phyloP scores from a whole-genome alignment of 352 stramenopile genomes.

The Elongisporangium undulatum region DNA sequence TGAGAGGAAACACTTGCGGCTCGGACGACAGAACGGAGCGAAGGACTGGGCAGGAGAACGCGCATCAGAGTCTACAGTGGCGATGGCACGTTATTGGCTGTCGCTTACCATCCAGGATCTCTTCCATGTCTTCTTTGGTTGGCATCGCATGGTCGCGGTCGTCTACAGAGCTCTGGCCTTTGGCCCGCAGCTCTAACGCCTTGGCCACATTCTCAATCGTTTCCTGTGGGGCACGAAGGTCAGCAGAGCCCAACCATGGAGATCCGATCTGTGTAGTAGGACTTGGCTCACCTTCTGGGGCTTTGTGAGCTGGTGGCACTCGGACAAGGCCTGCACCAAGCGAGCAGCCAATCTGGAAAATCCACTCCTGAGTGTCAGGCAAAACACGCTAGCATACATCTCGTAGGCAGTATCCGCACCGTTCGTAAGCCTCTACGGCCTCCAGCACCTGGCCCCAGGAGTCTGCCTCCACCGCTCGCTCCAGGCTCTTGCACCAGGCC shows the following conservation, averaged over 20 bases:
- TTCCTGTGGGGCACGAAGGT: conserved; percentile 8
- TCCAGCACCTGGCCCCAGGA: conserved; percentile 69
- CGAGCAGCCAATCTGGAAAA: conserved; percentile 27
- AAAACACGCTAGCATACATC: neutral
- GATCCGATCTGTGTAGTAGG: neutral
- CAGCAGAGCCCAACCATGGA: neutral
- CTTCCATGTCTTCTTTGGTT: conserved; percentile 68
- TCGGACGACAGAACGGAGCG: conserved; percentile 25
- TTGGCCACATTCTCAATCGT: conserved; percentile 34
- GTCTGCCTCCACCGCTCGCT: conserved; percentile 58
- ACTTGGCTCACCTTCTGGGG: conserved; percentile 27
- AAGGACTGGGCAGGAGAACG: conserved; percentile 19
- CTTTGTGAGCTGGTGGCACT: conserved; percentile 35
- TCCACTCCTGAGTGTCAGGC: neutral
- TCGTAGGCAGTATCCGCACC: conserved; percentile 19
- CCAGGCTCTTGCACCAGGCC: conserved; percentile 49
- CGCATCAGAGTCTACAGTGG: neutral
- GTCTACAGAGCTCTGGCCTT: conserved; percentile 53
- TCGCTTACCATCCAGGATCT: conserved; percentile 42
- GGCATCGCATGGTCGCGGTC: conserved; percentile 31
- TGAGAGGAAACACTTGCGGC: conserved; percentile 34
- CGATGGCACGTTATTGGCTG: neutral
- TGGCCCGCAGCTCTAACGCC: conserved; percentile 46
- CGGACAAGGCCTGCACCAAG: conserved; percentile 27
- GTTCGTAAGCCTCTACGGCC: conserved; percentile 70